phyloP scores from a whole-genome alignment of 2,329 filamentous ascomycete species.

The Chalaropsis ovoidea region DNA sequence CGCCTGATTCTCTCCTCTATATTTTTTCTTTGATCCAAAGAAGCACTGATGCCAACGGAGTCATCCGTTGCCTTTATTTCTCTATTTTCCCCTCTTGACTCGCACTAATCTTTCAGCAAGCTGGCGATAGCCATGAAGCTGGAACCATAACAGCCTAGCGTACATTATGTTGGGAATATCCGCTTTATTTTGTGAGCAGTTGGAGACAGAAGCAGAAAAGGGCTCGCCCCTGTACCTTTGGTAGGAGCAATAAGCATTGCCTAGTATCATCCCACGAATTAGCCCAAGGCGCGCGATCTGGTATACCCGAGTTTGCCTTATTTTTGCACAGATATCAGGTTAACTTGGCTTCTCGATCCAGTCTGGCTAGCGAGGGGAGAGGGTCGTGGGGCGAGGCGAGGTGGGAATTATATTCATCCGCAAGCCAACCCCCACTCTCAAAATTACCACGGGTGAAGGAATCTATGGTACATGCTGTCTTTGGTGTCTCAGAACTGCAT shows the following conservation, averaged over 20 bases:
- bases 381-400: neutral
- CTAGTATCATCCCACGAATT: constrained; percentile 1
- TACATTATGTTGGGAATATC: neutral
- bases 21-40: neutral
- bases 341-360: neutral
- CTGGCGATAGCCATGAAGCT: neutral
- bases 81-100: neutral
- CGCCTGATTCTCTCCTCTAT: neutral
- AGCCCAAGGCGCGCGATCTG: constrained; percentile 1
- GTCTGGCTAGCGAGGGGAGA: neutral
- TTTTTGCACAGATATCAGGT: constrained; percentile 4
- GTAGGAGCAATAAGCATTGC: constrained; percentile 8
- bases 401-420: neutral
- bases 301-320: neutral
- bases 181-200: neutral
- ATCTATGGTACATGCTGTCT: neutral
- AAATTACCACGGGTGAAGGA: constrained; percentile 13
- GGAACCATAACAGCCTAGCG: neutral
- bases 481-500: constrained; percentile 13
- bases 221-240: neutral
- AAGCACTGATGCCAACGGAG: neutral
- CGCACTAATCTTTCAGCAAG: neutral
- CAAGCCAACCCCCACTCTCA: neutral
- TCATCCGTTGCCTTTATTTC: neutral
- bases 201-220: neutral